These are phyloP conservation scores for Suillus subalutaceus DNA, from an alignment of 768 basidiomycete genomes.

Conservation along the genomic window DNA sequence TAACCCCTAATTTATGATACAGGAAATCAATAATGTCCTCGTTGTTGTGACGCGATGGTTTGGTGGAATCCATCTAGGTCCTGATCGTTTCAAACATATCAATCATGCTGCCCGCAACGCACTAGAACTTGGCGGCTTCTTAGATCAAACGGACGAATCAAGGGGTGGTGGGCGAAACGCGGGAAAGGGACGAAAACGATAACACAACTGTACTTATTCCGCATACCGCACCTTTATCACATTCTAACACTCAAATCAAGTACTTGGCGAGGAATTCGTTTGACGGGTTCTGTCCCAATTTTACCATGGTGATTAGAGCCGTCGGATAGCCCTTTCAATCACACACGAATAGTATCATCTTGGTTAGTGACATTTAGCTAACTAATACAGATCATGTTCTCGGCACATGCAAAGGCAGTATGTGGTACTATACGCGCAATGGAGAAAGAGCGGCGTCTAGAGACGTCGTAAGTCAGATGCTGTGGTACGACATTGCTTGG, in stretches of 20 bases:
- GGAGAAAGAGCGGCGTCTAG: neutral
- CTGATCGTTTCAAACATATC: conserved; percentile 91
- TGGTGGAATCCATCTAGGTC: conserved; percentile 88
- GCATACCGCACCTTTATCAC: neutral
- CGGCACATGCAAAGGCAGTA: neutral
- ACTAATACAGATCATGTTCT: neutral
- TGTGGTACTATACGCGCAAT: neutral
- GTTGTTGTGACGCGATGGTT: conserved; percentile 94
- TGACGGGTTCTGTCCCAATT: neutral
- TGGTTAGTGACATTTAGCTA: neutral
- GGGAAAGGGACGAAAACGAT: conserved; percentile 32
- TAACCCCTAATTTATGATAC: conserved; percentile 6
- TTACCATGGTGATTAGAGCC: neutral
- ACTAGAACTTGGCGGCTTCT: conserved; percentile 83
- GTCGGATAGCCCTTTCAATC: neutral
- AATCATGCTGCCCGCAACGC: conserved; percentile 95
- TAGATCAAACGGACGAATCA: conserved; percentile 51
- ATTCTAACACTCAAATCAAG: neutral
- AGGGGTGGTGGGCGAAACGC: conserved; percentile 20
- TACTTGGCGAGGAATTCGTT: neutral
- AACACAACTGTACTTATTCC: conserved; percentile 8
- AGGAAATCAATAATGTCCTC: conserved; percentile 84
- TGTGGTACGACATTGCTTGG: neutral
- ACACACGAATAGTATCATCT: neutral
- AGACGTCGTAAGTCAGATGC: neutral